Evolutionary conservation across 345 rosid genomes (phyloP), one percentile per base, ranked within the genome.

Genomic region (Rhizophora mangle): DNA sequence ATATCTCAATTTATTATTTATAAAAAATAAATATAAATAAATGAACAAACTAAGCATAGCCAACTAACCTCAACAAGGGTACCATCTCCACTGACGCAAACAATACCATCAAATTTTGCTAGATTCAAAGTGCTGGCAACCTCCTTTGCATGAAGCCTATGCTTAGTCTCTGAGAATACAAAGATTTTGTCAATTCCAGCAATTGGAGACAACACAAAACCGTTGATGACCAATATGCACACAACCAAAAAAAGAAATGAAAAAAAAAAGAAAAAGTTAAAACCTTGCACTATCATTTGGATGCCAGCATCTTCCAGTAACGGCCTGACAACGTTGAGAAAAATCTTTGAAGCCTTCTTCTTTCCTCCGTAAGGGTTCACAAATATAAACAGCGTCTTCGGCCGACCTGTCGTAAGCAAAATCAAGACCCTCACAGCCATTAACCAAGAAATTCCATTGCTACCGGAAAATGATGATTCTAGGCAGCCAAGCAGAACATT

Each of bases 81-180:
- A 31, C 97, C 99, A 54, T 95, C 99, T 8, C 99, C 99, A 19
- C 99, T 95, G 60, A 92, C 93, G 74, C 97, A 92, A 74, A 92
- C 97, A 76, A 95, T 82, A 36, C 97, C 99, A 70, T 95, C 96
- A 32, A 83, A 92, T 65, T 70, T 78, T 0, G 87, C 69, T 29
- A 89, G 76, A 81, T 92, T 96, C 79, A 90, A 56, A 13, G 80
- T 69, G 37, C 49, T 82, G 63, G 79, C 87, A 26, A 90, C 82
- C 61, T 87, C 93, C 85, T 92, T 92, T 1, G 99, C 97, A 68
- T 95, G 96, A 66, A 92, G 81, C 75, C 80, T 87, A 66, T 82
- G 70, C 69, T 80, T 78, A 64, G 98, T 91, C 78, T 91, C 97
- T 91, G 84, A 26, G 10, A 72, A 72, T 47, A 65, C n/a, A 76